A percentile compares a stretch with the other conserved stretches of the same genome.
These are phyloP conservation scores for Rhodotorula graminis DNA, from an alignment of 768 basidiomycete species.

Conservation along the genomic window DNA sequence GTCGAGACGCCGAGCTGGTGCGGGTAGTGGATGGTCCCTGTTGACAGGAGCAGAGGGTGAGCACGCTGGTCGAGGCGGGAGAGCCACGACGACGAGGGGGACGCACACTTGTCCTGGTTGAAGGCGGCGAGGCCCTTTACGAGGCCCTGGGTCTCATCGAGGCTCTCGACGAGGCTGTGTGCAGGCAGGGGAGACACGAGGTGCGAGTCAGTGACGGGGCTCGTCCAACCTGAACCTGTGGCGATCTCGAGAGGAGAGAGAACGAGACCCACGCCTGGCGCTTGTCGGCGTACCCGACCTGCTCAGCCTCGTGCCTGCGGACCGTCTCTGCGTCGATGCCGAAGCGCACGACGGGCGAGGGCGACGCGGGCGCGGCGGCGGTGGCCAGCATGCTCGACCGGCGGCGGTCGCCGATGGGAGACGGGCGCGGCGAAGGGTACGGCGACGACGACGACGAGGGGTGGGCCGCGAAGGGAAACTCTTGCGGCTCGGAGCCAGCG, in stretches of 20 bases:
- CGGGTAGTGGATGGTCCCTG: constrained; percentile 41
- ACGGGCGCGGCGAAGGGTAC: background rate
- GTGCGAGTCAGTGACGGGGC: background rate
- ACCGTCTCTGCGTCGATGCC: constrained; percentile 9
- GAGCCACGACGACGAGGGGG: no score
- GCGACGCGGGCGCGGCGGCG: background rate
- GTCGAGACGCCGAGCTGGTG: constrained; percentile 32
- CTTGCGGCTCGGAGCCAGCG: background rate
- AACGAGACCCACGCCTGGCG: constrained; percentile 20
- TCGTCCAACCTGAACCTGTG: no score
- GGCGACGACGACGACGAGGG: background rate
- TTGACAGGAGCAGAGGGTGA: background rate
- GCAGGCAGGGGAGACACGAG: background rate
- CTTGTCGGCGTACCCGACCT: constrained; percentile 22
- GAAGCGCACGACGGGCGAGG: background rate
- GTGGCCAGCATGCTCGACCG: background rate
- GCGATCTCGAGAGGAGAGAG: background rate
- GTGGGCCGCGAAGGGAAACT: constrained; percentile 17
- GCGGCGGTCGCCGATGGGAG: background rate
- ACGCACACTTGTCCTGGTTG: constrained; percentile 40
- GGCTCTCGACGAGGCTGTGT: constrained; percentile 15
- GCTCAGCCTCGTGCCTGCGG: constrained; percentile 22
- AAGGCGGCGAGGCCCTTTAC: constrained; percentile 33
- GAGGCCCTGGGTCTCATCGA: background rate
- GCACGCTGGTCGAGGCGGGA: background rate